Evolutionary conservation across 2,329 filamentous ascomycete genomes (phyloP).

Genomic region (Diplodia scrobiculata): DNA sequence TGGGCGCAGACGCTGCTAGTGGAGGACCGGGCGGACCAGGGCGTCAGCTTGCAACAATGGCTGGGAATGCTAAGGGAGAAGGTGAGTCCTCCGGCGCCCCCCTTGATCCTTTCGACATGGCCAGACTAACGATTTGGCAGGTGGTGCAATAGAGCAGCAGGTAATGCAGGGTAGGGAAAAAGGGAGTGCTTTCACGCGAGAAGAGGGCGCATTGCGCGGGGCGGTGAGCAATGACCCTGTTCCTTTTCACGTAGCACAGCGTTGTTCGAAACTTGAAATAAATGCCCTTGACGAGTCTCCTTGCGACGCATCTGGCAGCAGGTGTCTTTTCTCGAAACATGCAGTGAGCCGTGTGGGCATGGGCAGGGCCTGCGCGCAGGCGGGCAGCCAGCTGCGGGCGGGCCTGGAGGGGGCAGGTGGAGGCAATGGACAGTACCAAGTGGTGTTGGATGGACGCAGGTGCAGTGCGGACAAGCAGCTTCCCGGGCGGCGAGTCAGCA

Average conservation of each 20-base stretch:
- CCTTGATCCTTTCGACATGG: conserved; percentile 29
- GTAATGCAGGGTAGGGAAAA: conserved; percentile 19
- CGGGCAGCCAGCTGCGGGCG: background rate
- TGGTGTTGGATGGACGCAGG: conserved; percentile 15
- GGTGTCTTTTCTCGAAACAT: conserved; percentile 23
- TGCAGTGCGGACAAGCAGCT: conserved; percentile 14
- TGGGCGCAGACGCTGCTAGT: conserved; percentile 97
- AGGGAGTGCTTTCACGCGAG: conserved; percentile 5
- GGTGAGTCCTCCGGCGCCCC: conserved; percentile 58
- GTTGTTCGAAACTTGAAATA: conserved; percentile 29
- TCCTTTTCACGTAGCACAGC: conserved; percentile 28
- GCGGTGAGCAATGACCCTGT: conserved; percentile 13
- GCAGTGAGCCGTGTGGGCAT: background rate
- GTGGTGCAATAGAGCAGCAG: conserved; percentile 42
- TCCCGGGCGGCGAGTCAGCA: conserved; percentile 9
- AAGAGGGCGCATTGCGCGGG: conserved; percentile 24
- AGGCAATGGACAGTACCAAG: too few species aligned
- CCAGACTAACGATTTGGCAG: conserved; percentile 30
- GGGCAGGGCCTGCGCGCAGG: background rate
- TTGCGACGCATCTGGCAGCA: conserved; percentile 10
- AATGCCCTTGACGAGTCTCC: conserved; percentile 24
- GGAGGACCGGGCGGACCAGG: conserved; percentile 92
- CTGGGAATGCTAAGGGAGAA: conserved; percentile 91
- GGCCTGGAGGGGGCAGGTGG: background rate
- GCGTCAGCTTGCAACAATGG: conserved; percentile 90